These are phyloP conservation scores for Quercus berberidifolia DNA, from an alignment of 306 rosid species.

Conservation along the genomic window DNA sequence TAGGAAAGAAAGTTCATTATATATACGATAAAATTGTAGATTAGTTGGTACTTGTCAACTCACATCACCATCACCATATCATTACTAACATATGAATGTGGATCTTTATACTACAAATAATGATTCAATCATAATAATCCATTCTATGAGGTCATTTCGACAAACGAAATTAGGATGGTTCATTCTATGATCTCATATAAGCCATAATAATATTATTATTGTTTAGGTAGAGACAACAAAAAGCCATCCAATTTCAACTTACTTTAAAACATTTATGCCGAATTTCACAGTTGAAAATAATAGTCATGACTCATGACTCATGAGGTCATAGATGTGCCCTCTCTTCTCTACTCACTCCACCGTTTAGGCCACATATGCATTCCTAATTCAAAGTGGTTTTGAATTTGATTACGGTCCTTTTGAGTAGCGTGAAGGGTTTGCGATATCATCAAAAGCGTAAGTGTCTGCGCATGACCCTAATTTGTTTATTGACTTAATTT, in stretches of 20 bases:
- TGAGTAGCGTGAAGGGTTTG: constrained; percentile 9
- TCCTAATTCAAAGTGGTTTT: constrained; percentile 13
- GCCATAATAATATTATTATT: no score
- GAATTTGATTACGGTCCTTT: constrained; percentile 2
- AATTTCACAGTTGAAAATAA: not conserved
- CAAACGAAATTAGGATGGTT: no score
- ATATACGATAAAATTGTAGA: no score
- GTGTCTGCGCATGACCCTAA: no score
- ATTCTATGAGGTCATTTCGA: no score
- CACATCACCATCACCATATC: no score
- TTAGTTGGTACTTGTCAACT: no score
- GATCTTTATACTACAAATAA: no score
- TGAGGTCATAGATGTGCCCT: not conserved
- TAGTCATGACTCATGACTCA: not conserved
- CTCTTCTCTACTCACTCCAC: not conserved
- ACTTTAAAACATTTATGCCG: not conserved
- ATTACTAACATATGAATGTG: no score
- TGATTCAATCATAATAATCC: no score
- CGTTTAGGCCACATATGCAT: not conserved
- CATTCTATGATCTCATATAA: no score
- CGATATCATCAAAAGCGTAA: not conserved
- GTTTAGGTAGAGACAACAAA: not conserved
- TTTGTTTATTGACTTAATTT: constrained; percentile 32
- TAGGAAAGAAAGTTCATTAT: no score
- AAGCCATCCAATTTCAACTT: not conserved